Base-by-base conservation (phyloP, 2,329 filamentous ascomycete species). In the Monosporascus cannonballus region DNA sequence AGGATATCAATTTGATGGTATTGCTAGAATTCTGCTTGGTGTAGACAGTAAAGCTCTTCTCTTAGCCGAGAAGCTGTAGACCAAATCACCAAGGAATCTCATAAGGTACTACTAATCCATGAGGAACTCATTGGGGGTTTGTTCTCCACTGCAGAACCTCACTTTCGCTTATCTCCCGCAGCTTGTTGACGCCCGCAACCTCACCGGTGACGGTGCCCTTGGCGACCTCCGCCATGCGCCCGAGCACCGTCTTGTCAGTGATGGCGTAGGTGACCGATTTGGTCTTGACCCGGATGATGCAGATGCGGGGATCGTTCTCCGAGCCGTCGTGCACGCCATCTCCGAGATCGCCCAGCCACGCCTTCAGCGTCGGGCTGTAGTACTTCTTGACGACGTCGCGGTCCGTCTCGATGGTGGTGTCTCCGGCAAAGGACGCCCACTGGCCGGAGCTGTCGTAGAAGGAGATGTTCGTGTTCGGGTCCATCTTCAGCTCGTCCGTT, bases 311-410 rank as follows among this genome's bases (percentile, higher is more conserved):
- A 65, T 96, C 90, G 2, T 89, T 81, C 56, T 85, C 85, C 2
- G 87, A 84, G 36, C 90, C 90, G 61, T 96, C 87, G 66, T 95
- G 90, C 54, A 79, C 83, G 48, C 89, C 90, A 58, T 95, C 90
- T 18, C 86, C 87, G 17, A 96, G 78, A 59, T 96, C 90, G 9
- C 90, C 90, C 6, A 96, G 66, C 90, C 90, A 96, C 0, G 89
- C 86, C 75, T 91, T 91, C 55, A 96, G 76, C 0, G 76, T 68
- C 0, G 84, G 78, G 30, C 77, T 85, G 72, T 95, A 96, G 72
- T 90, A 83, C 71, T 92, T 87, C 67, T 81, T 77, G 52, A 96
- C 81, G 22, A 81, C 72, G 2, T 74, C 76, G 22, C 84, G 83
- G 66, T 93, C 86, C 14, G 85, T 87, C 62, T 87, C 73, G 60